These are phyloP conservation scores for Oryza punctata DNA, from an alignment of 176 grass and related monocot species.

Conservation along the genomic window DNA sequence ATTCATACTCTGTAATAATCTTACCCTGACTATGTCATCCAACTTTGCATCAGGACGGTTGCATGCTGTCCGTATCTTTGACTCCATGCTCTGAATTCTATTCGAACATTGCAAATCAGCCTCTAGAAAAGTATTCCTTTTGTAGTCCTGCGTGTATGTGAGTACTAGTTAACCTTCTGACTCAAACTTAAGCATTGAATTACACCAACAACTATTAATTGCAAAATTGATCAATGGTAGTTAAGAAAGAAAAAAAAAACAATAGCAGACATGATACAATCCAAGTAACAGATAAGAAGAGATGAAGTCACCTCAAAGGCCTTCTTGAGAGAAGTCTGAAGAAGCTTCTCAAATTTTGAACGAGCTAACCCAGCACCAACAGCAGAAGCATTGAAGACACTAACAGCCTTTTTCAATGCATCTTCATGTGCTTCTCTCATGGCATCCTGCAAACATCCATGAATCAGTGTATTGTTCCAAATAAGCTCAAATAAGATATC, in stretches of 20 bases:
- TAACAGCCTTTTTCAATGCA: conserved; percentile 69
- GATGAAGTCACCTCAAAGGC: conserved; percentile 70
- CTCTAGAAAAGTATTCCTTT: conserved; percentile 85
- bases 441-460: conserved; percentile 48
- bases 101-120: conserved; percentile 86
- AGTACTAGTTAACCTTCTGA: neutral
- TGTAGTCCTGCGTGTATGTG: conserved; percentile 70
- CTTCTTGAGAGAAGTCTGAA: conserved; percentile 74
- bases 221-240: neutral
- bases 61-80: conserved; percentile 70
- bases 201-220: conserved; percentile 15
- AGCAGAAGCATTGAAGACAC: conserved; percentile 64
- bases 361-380: conserved; percentile 75
- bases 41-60: conserved; percentile 73
- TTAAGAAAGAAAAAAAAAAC: conserved; percentile 1
- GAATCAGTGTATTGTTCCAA: conserved; percentile 11
- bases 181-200: neutral
- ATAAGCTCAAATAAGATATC: conserved; percentile 18
- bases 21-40: conserved; percentile 79
- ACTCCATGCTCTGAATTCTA: conserved; percentile 75
- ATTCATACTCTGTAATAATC: neutral
- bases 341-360: conserved; percentile 90
- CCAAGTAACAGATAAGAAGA: neutral
- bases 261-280: neutral
- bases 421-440: conserved; percentile 83